phyloP scores from a whole-genome alignment of 2,329 filamentous ascomycete genomes.

The Trichoderma koningii region DNA sequence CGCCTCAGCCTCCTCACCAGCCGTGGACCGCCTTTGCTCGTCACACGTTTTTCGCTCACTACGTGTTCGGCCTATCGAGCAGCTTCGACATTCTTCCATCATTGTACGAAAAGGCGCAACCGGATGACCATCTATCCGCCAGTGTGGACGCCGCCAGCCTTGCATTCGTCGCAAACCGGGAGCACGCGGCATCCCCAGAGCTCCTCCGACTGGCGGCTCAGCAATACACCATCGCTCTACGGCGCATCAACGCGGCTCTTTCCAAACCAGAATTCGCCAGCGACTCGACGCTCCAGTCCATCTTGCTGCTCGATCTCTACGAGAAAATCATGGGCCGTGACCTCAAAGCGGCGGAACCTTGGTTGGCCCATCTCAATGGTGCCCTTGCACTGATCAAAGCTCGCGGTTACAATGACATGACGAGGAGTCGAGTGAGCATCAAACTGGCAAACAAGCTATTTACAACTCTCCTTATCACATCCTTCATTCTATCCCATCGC shows the following conservation, averaged over 20 bases:
- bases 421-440: slow-evolving; percentile 27
- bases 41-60: slow-evolving; percentile 33
- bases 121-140: slow-evolving; percentile 29
- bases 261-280: slow-evolving; percentile 3
- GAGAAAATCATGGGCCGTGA: slow-evolving; percentile 34
- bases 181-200: not conserved
- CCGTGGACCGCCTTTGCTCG: slow-evolving; percentile 31
- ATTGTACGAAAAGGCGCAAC: slow-evolving; percentile 27
- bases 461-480: slow-evolving; percentile 28
- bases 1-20: slow-evolving; percentile 21
- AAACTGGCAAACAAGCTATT: slow-evolving; percentile 26
- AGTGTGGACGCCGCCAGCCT: slow-evolving; percentile 35
- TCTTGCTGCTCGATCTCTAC: slow-evolving; percentile 36
- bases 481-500: slow-evolving; percentile 19
- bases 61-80: slow-evolving; percentile 32
- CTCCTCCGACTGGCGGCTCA: slow-evolving; percentile 25
- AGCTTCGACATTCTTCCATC: slow-evolving; percentile 31
- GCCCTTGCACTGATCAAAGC: slow-evolving; percentile 30
- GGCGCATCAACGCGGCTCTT: slow-evolving; percentile 22
- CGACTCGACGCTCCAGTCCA: slow-evolving; percentile 32
- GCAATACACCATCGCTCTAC: slow-evolving; percentile 19
- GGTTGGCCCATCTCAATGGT: slow-evolving; percentile 33
- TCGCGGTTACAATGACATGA: slow-evolving; percentile 26
- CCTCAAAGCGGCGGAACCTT: slow-evolving; percentile 15
- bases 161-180: slow-evolving; percentile 31